These are phyloP conservation scores for Coprinopsis cinerea DNA, from an alignment of 768 basidiomycete genomes.

Conservation along the genomic window DNA sequence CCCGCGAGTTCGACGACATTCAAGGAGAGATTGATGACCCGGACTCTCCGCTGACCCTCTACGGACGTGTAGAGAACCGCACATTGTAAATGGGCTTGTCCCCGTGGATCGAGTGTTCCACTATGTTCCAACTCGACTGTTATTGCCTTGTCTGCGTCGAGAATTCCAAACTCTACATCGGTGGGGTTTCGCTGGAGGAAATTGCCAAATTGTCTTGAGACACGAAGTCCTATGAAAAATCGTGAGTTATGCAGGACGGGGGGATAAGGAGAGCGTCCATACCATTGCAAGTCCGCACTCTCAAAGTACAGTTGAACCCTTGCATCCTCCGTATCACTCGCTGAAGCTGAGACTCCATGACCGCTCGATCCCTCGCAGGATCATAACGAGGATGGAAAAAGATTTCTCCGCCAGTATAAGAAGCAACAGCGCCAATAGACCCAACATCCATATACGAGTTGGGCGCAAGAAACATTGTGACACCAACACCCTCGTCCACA, in stretches of 20 bases:
- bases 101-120: conserved; percentile 58
- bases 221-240: conserved; percentile 47
- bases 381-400: conserved; percentile 93
- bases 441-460: conserved; percentile 79
- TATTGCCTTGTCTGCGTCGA: conserved; percentile 81
- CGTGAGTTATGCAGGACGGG: background rate
- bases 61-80: conserved; percentile 83
- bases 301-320: conserved; percentile 74
- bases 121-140: conserved; percentile 72
- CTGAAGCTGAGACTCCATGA: conserved; percentile 70
- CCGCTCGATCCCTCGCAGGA: conserved; percentile 53
- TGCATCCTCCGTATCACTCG: conserved; percentile 64
- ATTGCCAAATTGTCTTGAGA: conserved; percentile 65
- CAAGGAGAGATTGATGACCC: conserved; percentile 81
- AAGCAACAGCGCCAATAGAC: conserved; percentile 72
- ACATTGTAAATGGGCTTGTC: conserved; percentile 76
- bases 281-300: conserved; percentile 86
- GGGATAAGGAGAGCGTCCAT: conserved; percentile 15
- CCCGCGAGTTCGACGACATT: conserved; percentile 80
- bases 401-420: conserved; percentile 81
- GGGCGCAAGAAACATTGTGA: conserved; percentile 84
- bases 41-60: conserved; percentile 73
- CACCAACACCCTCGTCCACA: conserved; percentile 83
- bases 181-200: conserved; percentile 62
- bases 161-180: conserved; percentile 71